These are phyloP conservation scores for Colletotrichum lentis DNA, from an alignment of 2,329 filamentous ascomycete genomes.

Conservation along the genomic window DNA sequence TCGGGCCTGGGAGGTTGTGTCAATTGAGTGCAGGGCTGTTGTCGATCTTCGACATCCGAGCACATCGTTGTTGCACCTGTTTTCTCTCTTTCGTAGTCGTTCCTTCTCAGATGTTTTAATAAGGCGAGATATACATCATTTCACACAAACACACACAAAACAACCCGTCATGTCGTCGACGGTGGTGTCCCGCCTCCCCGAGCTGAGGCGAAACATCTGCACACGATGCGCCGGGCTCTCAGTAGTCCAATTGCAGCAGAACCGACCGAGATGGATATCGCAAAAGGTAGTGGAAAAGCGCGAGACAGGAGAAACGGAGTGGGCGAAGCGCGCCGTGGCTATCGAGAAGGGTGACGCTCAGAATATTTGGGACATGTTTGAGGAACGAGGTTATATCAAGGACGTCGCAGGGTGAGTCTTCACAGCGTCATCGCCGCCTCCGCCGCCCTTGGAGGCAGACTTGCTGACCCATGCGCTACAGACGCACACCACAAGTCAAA, in stretches of 20 bases:
- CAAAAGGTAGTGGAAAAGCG: conserved; percentile 56
- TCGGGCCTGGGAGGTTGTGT: background rate
- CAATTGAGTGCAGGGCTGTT: conserved; percentile 1
- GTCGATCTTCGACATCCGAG: background rate
- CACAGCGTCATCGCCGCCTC: background rate
- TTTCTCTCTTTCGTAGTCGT: background rate
- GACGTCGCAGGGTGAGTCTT: conserved; percentile 72
- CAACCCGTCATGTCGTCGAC: conserved; percentile 29
- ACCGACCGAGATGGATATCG: conserved; percentile 50
- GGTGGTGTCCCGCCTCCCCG: conserved; percentile 30
- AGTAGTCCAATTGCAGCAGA: conserved; percentile 37
- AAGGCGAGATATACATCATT: background rate
- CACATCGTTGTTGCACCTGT: background rate
- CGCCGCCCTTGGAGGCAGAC: background rate
- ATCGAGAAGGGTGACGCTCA: conserved; percentile 60
- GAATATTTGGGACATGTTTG: conserved; percentile 69
- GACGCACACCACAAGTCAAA: conserved; percentile 63
- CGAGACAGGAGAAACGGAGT: conserved; percentile 53
- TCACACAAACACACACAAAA: background rate
- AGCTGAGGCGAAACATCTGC: conserved; percentile 30
- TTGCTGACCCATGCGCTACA: conserved; percentile 39
- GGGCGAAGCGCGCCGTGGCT: conserved; percentile 56
- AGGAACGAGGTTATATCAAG: conserved; percentile 77
- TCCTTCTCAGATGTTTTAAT: conserved; percentile 22
- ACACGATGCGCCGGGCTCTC: conserved; percentile 29